A percentile compares a stretch with the other conserved stretches of the same genome.
These are phyloP conservation scores for Alternaria burnsii DNA, from an alignment of 2,329 filamentous ascomycete genomes.

Conservation along the genomic window DNA sequence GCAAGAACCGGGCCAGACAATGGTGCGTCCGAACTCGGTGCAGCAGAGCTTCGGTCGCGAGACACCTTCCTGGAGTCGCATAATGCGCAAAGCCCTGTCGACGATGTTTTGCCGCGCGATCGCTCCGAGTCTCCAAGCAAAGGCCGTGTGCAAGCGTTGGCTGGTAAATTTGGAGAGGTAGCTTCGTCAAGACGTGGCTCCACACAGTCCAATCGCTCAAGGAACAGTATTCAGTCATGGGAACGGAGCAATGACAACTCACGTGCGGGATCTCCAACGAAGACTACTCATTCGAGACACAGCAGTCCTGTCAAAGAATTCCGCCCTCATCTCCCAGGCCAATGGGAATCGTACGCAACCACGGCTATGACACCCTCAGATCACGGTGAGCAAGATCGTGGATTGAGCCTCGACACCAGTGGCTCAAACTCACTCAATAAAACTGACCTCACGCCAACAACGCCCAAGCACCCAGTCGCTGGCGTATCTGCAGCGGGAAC, in stretches of 20 bases:
- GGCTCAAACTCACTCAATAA: conserved; percentile 33
- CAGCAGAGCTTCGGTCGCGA: conserved; percentile 46
- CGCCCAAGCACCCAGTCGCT: conserved; percentile 43
- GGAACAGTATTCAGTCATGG: conserved; percentile 52
- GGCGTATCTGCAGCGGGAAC: conserved; percentile 27
- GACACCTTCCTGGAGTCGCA: conserved; percentile 48
- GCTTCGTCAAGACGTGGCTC: conserved; percentile 58
- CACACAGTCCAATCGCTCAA: conserved; percentile 54
- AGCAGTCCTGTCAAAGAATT: conserved; percentile 54
- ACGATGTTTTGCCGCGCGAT: conserved; percentile 41
- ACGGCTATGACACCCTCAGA: conserved; percentile 48
- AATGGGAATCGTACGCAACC: conserved; percentile 61
- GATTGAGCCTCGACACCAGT: conserved; percentile 24
- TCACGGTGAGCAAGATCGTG: conserved; percentile 39
- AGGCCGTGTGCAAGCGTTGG: conserved; percentile 61
- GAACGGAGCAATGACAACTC: conserved; percentile 51
- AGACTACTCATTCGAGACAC: conserved; percentile 41
- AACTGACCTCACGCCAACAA: conserved; percentile 48
- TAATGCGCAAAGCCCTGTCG: conserved; percentile 37
- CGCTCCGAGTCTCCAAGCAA: conserved; percentile 59
- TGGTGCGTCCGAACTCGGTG: conserved; percentile 33
- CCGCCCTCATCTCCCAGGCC: conserved; percentile 61
- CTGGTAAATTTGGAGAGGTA: conserved; percentile 59
- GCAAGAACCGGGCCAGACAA: conserved; percentile 34
- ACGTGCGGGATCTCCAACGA: conserved; percentile 43